These are phyloP conservation scores for Pestalotiopsis sp. DNA, from an alignment of 2,329 filamentous ascomycete genomes.

Conservation along the genomic window DNA sequence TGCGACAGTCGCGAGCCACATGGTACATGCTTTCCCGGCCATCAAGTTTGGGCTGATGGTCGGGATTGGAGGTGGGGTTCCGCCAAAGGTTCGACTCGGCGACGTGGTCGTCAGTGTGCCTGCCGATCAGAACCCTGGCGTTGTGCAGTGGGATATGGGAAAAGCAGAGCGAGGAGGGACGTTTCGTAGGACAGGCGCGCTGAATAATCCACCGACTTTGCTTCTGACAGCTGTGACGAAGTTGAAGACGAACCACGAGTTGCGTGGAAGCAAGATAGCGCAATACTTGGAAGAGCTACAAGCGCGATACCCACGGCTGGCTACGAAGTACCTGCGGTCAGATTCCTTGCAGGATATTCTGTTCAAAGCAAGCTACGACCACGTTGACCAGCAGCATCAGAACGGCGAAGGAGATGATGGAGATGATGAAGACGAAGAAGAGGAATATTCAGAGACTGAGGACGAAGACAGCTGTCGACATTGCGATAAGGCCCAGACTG, in stretches of 20 bases:
- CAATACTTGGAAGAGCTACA: constrained; percentile 19
- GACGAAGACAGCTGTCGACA: constrained; percentile 15
- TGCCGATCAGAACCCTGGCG: constrained; percentile 16
- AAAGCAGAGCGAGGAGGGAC: constrained; percentile 16
- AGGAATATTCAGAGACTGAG: constrained; percentile 9
- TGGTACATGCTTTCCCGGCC: background rate
- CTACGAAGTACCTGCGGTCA: constrained; percentile 18
- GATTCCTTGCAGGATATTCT: constrained; percentile 19
- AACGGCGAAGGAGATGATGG: background rate
- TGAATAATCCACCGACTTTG: constrained; percentile 22
- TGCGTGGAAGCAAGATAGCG: constrained; percentile 19
- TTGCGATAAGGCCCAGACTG: constrained; percentile 18
- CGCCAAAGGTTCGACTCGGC: constrained; percentile 19
- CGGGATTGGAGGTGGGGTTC: background rate
- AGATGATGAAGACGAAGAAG: background rate
- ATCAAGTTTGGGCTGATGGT: constrained; percentile 2
- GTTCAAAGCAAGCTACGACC: constrained; percentile 14
- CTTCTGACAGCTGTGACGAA: constrained; percentile 17
- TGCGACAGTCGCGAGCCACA: constrained; percentile 1
- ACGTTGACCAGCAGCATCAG: background rate
- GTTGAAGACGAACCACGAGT: constrained; percentile 11
- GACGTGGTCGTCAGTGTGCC: constrained; percentile 27
- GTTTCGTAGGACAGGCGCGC: constrained; percentile 19
- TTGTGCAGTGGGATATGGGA: constrained; percentile 26
- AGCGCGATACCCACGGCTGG: constrained; percentile 17